Percentiles rank a stretch among this genome's conserved stretches.
Conservation (phyloP, 164 flowering plant species). For the Annona cherimola region DNA sequence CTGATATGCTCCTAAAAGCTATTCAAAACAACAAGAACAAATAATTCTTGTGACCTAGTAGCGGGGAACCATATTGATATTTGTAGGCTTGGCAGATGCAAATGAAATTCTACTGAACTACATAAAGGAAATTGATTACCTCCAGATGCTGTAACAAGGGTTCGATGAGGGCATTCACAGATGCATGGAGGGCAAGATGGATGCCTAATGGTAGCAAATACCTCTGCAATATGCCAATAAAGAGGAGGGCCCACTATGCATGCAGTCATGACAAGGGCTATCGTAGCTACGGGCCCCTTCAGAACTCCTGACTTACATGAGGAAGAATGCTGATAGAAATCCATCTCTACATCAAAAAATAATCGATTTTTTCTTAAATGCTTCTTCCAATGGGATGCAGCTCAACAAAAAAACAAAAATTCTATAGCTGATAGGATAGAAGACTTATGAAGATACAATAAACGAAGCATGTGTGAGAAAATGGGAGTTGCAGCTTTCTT, state of each 20-base stretch:
- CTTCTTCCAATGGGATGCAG: not conserved
- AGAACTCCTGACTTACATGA: slow-evolving; percentile 17
- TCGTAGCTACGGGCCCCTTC: slow-evolving; percentile 19
- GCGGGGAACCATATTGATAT: no score
- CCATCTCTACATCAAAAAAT: slow-evolving; percentile 21
- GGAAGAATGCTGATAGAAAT: slow-evolving; percentile 9
- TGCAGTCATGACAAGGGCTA: slow-evolving; percentile 28
- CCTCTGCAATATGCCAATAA: slow-evolving; percentile 45
- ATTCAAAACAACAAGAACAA: no score
- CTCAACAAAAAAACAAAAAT: no score
- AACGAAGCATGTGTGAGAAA: no score
- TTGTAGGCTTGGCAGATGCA: no score
- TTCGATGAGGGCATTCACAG: slow-evolving; percentile 77
- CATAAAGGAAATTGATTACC: no score
- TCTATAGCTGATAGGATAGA: no score
- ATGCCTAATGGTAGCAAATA: slow-evolving; percentile 22
- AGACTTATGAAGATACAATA: not conserved
- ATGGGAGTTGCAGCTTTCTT: not conserved
- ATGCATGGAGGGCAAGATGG: slow-evolving; percentile 47
- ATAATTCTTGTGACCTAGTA: no score
- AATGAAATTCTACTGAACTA: no score
- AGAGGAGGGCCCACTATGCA: slow-evolving; percentile 47
- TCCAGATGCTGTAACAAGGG: slow-evolving; percentile 56
- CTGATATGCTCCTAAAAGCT: no score
- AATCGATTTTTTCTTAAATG: not conserved